These are phyloP conservation scores for Rhizophora mangle DNA, from an alignment of 345 rosid species.

Conservation along the genomic window DNA sequence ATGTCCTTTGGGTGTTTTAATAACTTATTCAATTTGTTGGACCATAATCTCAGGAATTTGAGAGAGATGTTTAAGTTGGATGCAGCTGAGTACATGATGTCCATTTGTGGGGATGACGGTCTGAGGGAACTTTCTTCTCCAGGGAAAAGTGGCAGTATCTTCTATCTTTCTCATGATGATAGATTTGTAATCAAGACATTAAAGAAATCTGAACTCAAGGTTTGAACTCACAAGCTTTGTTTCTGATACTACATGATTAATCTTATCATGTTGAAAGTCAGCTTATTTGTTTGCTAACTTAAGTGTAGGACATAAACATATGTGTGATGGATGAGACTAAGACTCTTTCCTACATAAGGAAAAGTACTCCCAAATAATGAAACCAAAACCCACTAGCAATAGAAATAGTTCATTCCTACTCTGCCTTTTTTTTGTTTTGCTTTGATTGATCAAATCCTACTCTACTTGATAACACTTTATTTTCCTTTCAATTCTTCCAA, in stretches of 20 bases:
- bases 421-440: no score
- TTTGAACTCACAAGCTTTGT: conserved; percentile 29
- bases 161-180: conserved; percentile 83
- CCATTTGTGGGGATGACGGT: conserved; percentile 96
- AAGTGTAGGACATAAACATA: no score
- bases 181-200: conserved; percentile 94
- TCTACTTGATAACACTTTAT: no score
- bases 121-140: conserved; percentile 77
- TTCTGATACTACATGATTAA: neutral
- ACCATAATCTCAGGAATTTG: conserved; percentile 59
- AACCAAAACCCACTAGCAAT: no score
- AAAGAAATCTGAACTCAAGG: conserved; percentile 81
- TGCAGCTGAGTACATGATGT: conserved; percentile 99
- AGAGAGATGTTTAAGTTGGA: conserved; percentile 96
- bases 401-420: no score
- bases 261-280: neutral
- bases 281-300: neutral
- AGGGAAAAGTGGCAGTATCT: conserved; percentile 96
- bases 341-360: no score
- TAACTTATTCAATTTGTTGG: conserved; percentile 5
- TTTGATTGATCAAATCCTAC: no score
- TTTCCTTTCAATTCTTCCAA: no score
- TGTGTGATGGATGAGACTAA: no score
- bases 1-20: neutral
- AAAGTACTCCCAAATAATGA: no score